Evolutionary conservation across 495 filamentous ascomycete species (phyloP).

Genomic region (Tuber umbilicatum): DNA sequence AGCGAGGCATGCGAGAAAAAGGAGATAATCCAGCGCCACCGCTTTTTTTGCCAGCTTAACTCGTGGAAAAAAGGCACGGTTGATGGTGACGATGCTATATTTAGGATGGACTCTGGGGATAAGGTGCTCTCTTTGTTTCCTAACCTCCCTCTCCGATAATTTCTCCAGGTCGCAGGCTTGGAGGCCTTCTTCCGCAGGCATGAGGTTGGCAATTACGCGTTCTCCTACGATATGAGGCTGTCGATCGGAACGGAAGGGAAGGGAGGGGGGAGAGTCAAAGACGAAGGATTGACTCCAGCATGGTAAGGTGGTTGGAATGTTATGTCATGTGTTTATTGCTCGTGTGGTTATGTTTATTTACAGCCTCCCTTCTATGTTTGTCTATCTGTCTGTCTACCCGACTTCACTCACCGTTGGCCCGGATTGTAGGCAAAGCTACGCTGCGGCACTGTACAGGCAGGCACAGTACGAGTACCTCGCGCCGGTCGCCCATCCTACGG

Average conservation of each 20-base stretch:
- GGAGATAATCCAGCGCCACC: slow-evolving; percentile 1
- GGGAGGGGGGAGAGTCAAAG: not conserved
- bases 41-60: not conserved
- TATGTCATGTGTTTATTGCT: not conserved
- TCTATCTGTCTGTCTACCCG: not conserved
- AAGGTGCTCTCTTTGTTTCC: not conserved
- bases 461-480: too few relatives aligned
- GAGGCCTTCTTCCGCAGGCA: not conserved
- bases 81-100: not conserved
- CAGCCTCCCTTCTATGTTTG: not conserved
- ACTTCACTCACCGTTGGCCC: not conserved
- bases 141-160: not conserved
- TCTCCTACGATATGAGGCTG: not conserved
- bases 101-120: not conserved
- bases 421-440: not conserved
- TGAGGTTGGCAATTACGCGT: not conserved
- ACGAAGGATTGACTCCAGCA: not conserved
- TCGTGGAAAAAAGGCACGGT: not conserved
- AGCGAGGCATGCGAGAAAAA: not conserved
- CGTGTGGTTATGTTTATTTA: not conserved
- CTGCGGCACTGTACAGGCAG: not conserved
- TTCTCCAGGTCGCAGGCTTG: not conserved
- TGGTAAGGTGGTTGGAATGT: not conserved
- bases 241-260: not conserved
- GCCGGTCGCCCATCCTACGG: not conserved